phyloP scores from a whole-genome alignment of 306 rosid genomes.

The Vicia villosa region DNA sequence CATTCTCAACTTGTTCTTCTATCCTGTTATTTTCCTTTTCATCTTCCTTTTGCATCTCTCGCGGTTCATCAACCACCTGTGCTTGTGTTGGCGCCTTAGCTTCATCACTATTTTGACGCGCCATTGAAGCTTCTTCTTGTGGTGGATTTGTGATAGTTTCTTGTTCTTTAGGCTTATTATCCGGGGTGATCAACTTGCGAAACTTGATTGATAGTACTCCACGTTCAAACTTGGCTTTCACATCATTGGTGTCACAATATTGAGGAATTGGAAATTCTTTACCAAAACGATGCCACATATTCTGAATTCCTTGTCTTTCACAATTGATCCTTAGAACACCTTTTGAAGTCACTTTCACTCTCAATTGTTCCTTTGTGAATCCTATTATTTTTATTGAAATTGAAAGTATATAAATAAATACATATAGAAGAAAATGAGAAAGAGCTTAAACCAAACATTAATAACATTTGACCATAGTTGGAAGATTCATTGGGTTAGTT shows the following conservation, averaged over 20 bases:
- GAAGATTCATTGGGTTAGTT: too few species aligned
- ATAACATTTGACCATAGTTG: neutral
- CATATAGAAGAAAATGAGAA: neutral
- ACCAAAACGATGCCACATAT: constrained; percentile 54
- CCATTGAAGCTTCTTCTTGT: neutral
- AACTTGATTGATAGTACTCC: constrained; percentile 50
- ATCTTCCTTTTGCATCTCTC: neutral
- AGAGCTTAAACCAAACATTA: neutral
- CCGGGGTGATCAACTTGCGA: constrained; percentile 42
- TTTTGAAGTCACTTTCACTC: constrained; percentile 54
- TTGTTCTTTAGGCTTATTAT: constrained; percentile 17
- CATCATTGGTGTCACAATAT: constrained; percentile 41
- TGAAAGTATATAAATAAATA: neutral
- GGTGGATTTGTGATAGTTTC: neutral
- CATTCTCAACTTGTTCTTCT: neutral
- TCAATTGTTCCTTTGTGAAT: constrained; percentile 54
- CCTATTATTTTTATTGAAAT: constrained; percentile 43
- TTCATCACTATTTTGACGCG: neutral
- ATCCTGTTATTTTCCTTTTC: constrained; percentile 12
- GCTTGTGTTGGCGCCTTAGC: neutral
- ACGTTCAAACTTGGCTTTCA: constrained; percentile 61
- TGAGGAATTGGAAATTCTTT: constrained; percentile 55
- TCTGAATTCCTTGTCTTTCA: constrained; percentile 36
- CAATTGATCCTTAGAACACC: constrained; percentile 50
- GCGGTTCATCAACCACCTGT: neutral